Percentiles rank a stretch among this genome's conserved stretches.
Evolutionary conservation across 208 protist species (phyloP).

Genomic region (Phytomonas sp.): DNA sequence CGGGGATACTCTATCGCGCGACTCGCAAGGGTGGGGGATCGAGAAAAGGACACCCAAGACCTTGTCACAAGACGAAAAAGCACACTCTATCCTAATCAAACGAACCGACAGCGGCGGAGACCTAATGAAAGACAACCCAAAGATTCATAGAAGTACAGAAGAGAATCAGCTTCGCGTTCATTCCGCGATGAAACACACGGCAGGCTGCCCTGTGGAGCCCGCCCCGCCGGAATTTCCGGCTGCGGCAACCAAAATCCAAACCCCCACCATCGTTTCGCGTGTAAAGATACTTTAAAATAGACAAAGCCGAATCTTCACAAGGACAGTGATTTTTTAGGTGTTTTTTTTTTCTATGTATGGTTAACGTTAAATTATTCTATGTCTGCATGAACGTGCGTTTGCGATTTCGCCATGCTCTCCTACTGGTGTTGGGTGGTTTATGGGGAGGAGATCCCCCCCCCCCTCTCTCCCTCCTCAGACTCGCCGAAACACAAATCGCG

Average conservation of each 20-base stretch:
- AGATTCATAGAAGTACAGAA: neutral
- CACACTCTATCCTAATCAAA: conserved; percentile 5
- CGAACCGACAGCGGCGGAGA: neutral
- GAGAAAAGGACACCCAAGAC: neutral
- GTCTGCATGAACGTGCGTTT: neutral
- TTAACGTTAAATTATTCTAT: neutral
- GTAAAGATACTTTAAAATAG: neutral
- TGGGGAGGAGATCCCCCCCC: neutral
- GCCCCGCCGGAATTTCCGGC: neutral
- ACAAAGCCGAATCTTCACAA: neutral
- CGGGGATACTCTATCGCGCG: neutral
- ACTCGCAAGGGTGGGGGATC: neutral
- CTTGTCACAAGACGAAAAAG: neutral
- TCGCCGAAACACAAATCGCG: conserved; percentile 42
- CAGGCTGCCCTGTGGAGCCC: neutral
- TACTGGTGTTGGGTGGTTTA: neutral
- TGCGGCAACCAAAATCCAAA: neutral
- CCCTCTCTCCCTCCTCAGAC: neutral
- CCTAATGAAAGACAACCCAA: neutral
- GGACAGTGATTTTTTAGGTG: neutral
- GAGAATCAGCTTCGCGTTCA: neutral
- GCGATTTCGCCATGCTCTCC: too few species aligned
- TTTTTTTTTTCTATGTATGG: neutral
- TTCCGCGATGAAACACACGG: neutral
- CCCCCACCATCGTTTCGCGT: neutral